Evolutionary conservation across 805 yeast genomes (phyloP), one percentile per base, ranked within the genome.

Genomic region (Saccharomycopsis oosterbeekiorum): DNA sequence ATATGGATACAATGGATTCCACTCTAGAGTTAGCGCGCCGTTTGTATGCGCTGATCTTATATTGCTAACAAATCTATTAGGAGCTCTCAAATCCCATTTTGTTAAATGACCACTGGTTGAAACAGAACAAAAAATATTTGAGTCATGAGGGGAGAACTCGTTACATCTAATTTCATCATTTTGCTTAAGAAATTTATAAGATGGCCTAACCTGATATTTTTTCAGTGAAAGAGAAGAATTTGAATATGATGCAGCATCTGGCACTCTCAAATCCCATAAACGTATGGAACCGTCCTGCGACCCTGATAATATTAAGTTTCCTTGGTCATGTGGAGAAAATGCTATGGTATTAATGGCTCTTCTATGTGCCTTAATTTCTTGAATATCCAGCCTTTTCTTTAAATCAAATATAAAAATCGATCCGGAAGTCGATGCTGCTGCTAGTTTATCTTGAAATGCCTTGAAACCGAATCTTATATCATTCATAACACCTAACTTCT

Each of bases 91-190:
- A 73, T 94, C 99, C 84, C 89, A 92, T 66, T 86, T 84, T 67
- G 88, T 84, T n/a, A 93, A 78, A 2, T 88, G 82, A 15, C 99
- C 99, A 1, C 89, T 83, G 70, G 94, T 98, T 71, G 88, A 93
- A 8, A 89, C 90, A 1, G 92, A 84, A 1, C 91, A 86, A 58
- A 93, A 77, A 50, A 80, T 78, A 63, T 80, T 76, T 3, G 80
- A 73, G 34, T 82, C 78, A 66, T 79, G 81, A 8, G 80, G 79
- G 61, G 82, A 76, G 71, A 79, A 73, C 74, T 80, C 82, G 64
- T 82, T 81, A 43, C 80, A 74, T 41, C 86, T 69, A 9, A 83
- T 80, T n/a, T 55, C 60, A 59, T 64, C 66, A 53, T 56, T 55
- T 5, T 55, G 24, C 47, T 59, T 59, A 9, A 50, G n/a, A 54